Evolutionary conservation across 352 stramenopile species (phyloP).

Genomic region (Elongisporangium undulatum): DNA sequence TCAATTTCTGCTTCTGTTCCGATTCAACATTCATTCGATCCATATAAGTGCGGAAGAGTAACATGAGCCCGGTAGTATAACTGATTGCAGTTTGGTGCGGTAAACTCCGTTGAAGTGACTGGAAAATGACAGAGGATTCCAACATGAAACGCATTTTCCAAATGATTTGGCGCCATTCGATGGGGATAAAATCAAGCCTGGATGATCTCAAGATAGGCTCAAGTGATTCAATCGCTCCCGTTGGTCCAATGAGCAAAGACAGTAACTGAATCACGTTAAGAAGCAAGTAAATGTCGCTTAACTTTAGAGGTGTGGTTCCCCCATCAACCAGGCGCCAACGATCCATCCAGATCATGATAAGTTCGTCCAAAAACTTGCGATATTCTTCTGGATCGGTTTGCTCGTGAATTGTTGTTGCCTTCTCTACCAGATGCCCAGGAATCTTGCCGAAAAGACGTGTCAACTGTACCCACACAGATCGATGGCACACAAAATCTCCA

Average conservation of each 20-base stretch:
- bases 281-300: background rate
- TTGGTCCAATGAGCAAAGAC: background rate
- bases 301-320: background rate
- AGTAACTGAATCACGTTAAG: background rate
- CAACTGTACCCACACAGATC: background rate
- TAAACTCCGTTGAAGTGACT: background rate
- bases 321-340: background rate
- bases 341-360: background rate
- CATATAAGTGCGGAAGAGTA: background rate
- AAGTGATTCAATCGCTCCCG: background rate
- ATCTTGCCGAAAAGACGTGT: background rate
- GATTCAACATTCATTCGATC: background rate
- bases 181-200: background rate
- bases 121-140: background rate
- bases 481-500: background rate
- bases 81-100: background rate
- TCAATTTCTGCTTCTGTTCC: conserved; percentile 11
- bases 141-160: background rate
- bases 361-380: background rate
- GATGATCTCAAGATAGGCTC: background rate
- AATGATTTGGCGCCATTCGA: background rate
- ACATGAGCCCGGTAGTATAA: background rate
- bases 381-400: background rate
- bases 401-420: background rate
- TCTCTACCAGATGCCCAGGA: background rate